Evolutionary conservation across 2,329 filamentous ascomycete genomes (phyloP).

Genomic region (Fusarium virguliforme): DNA sequence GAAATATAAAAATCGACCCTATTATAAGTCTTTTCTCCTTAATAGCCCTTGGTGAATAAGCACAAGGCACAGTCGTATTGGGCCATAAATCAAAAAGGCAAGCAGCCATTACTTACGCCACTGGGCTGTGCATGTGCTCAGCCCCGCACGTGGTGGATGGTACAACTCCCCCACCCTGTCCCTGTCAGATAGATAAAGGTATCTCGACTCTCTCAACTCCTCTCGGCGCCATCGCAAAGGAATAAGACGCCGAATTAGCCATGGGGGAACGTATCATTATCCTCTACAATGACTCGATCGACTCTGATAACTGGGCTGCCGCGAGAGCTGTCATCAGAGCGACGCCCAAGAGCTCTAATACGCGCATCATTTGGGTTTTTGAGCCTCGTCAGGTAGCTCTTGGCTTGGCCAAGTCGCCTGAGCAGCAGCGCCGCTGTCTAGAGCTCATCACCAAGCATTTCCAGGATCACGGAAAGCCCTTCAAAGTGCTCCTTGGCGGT

Average conservation of each 20-base stretch:
- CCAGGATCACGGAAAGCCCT: constrained; percentile 24
- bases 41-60: not conserved
- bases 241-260: not conserved
- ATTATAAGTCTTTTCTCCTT: not conserved
- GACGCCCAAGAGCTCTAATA: constrained; percentile 24
- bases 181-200: constrained; percentile 9
- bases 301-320: constrained; percentile 49
- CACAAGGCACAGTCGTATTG: not conserved
- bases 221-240: not conserved
- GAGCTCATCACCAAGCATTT: constrained; percentile 41
- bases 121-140: not conserved
- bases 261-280: constrained; percentile 46
- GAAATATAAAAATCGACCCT: not conserved
- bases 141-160: constrained; percentile 10
- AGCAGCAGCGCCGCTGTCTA: constrained; percentile 36
- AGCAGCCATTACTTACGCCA: not conserved
- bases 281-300: constrained; percentile 51
- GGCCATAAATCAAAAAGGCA: not conserved
- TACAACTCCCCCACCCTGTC: constrained; percentile 1
- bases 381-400: constrained; percentile 49
- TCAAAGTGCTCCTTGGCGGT: constrained; percentile 47
- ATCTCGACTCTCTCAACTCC: constrained; percentile 6
- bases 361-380: constrained; percentile 45
- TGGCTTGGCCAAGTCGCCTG: constrained; percentile 36
- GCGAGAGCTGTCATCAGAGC: constrained; percentile 43